Percentiles rank a stretch among this genome's conserved stretches.
Evolutionary conservation across 2,329 filamentous ascomycete species (phyloP).

Genomic region (Diaporthe vexans): DNA sequence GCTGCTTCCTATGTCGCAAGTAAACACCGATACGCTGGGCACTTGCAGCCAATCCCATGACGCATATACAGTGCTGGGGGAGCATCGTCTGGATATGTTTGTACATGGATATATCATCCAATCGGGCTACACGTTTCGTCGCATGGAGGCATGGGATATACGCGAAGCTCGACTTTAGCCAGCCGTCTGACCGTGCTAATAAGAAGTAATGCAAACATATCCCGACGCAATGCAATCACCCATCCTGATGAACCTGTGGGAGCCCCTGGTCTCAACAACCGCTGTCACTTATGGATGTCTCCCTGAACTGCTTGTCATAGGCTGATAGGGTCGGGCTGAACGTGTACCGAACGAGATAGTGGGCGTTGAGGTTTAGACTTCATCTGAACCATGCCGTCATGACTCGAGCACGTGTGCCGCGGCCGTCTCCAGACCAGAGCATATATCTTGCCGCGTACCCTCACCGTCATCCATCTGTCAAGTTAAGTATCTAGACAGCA

Average conservation of each 20-base stretch:
- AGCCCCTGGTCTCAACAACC: background rate
- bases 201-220: constrained; percentile 3
- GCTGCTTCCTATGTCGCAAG: constrained; percentile 24
- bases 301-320: background rate
- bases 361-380: constrained; percentile 1
- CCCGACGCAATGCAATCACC: constrained; percentile 25
- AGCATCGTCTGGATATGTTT: background rate
- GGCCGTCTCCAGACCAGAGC: background rate
- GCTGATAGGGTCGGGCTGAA: background rate
- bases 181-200: background rate
- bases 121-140: background rate
- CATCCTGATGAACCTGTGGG: background rate
- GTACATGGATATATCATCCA: background rate
- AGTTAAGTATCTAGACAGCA: background rate
- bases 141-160: background rate
- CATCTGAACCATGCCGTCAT: constrained; percentile 28
- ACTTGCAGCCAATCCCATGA: background rate
- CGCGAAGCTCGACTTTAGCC: background rate
- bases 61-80: background rate
- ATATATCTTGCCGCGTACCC: background rate
- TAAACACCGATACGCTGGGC: background rate
- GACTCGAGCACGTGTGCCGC: constrained; percentile 28
- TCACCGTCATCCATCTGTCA: background rate
- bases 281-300: background rate
- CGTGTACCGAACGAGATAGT: background rate